Percentiles rank a stretch among this genome's conserved stretches.
Conservation (phyloP, 148 eudicot genomes). For the Persicaria tinctoria region DNA sequence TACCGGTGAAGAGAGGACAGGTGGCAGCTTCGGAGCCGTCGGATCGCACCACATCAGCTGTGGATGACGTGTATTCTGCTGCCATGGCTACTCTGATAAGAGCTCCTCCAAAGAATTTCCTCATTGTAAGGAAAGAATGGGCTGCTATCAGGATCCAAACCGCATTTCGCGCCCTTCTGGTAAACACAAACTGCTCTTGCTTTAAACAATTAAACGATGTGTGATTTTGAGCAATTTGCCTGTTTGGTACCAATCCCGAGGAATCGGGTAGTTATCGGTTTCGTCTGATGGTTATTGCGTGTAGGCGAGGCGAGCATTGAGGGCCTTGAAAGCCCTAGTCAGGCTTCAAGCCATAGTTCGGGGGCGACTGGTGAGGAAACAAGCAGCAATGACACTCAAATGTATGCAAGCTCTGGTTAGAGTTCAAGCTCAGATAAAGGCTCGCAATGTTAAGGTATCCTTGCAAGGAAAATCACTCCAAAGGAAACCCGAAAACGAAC, state of each 20-base stretch:
- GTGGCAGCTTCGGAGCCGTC: constrained; percentile 35
- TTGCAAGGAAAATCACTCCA: constrained; percentile 18
- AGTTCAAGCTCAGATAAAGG: constrained; percentile 66
- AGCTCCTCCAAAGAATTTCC: constrained; percentile 67
- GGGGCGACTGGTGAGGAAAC: constrained; percentile 75
- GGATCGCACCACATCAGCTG: constrained; percentile 25
- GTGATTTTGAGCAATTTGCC: too few species aligned
- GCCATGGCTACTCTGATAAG: constrained; percentile 77
- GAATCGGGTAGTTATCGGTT: background rate
- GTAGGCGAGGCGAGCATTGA: constrained; percentile 70
- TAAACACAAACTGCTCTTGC: constrained; percentile 14
- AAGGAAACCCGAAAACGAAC: constrained; percentile 16
- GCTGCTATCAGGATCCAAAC: constrained; percentile 86
- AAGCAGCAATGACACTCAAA: constrained; percentile 69
- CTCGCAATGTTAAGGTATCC: constrained; percentile 34
- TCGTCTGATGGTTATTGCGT: background rate
- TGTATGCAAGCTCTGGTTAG: constrained; percentile 95
- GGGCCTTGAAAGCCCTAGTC: constrained; percentile 79
- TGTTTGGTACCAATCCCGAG: too few species aligned
- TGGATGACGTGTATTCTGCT: constrained; percentile 41
- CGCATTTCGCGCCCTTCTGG: constrained; percentile 81
- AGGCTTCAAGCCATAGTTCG: constrained; percentile 84
- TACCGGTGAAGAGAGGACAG: constrained; percentile 26
- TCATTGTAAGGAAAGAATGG: constrained; percentile 72
- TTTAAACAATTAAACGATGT: too few species aligned